Conservation (phyloP, 1,284 basidiomycete species). For the Anthracocystis setariae region DNA sequence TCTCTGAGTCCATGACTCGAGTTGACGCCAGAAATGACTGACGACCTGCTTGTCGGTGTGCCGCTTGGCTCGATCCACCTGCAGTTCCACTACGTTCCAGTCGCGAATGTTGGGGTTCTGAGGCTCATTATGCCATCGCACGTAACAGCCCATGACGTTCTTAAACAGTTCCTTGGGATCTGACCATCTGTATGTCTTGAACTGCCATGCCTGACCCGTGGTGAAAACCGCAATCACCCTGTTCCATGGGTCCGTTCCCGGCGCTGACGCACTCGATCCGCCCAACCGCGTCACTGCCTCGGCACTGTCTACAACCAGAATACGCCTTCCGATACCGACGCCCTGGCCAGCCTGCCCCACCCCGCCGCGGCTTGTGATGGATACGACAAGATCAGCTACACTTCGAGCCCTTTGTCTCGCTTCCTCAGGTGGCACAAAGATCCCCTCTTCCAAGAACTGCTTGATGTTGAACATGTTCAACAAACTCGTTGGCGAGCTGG, state of each 20-base stretch:
- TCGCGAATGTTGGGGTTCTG: slow-evolving; percentile 87
- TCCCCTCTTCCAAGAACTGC: slow-evolving; percentile 87
- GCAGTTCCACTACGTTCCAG: slow-evolving; percentile 95
- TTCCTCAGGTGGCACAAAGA: slow-evolving; percentile 72
- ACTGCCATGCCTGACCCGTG: slow-evolving; percentile 97
- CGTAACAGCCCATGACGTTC: slow-evolving; percentile 75
- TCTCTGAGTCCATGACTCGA: slow-evolving; percentile 81
- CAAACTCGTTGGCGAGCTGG: slow-evolving; percentile 90
- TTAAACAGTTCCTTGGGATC: slow-evolving; percentile 91
- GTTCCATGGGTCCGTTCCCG: slow-evolving; percentile 71
- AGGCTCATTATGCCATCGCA: slow-evolving; percentile 90
- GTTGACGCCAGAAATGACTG: slow-evolving; percentile 90
- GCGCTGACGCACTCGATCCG: slow-evolving; percentile 48
- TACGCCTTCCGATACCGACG: slow-evolving; percentile 70
- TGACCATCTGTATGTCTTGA: slow-evolving; percentile 93
- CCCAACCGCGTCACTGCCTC: slow-evolving; percentile 92
- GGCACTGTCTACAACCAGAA: slow-evolving; percentile 86
- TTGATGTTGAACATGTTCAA: slow-evolving; percentile 98
- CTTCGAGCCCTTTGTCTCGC: slow-evolving; percentile 60
- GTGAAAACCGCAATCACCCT: slow-evolving; percentile 96
- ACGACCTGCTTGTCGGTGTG: slow-evolving; percentile 96
- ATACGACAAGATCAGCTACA: slow-evolving; percentile 55
- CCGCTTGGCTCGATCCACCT: slow-evolving; percentile 71
- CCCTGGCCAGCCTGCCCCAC: slow-evolving; percentile 19
- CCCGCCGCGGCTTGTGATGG: slow-evolving; percentile 53